These are phyloP conservation scores for Ramichloridium luteum DNA, from an alignment of 2,329 filamentous ascomycete genomes.

Conservation along the genomic window DNA sequence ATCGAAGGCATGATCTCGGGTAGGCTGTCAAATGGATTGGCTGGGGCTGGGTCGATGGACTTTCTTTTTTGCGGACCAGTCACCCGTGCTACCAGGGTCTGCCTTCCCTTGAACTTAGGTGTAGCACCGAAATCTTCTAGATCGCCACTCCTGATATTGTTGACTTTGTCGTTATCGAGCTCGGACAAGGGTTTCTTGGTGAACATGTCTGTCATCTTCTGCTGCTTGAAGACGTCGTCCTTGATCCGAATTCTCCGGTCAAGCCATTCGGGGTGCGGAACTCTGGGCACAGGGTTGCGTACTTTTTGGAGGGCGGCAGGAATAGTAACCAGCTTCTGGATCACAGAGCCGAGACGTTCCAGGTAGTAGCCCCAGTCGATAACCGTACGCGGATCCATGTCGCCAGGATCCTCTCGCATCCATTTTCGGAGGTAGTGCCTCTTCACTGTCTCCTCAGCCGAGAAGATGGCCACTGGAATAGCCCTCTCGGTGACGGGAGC, in stretches of 20 bases:
- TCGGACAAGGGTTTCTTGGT: conserved; percentile 59
- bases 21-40: conserved; percentile 70
- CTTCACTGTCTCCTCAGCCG: conserved; percentile 79
- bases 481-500: conserved; percentile 91
- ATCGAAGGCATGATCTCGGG: conserved; percentile 76
- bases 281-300: conserved; percentile 82
- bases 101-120: conserved; percentile 33
- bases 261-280: conserved; percentile 92
- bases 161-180: conserved; percentile 51
- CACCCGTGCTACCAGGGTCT: conserved; percentile 26
- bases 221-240: conserved; percentile 96
- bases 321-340: conserved; percentile 98
- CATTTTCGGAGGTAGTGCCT: conserved; percentile 85
- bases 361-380: conserved; percentile 97
- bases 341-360: conserved; percentile 88
- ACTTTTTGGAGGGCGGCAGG: conserved; percentile 92
- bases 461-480: conserved; percentile 93
- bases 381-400: conserved; percentile 79
- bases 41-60: conserved; percentile 35
- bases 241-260: conserved; percentile 87
- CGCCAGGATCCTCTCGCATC: conserved; percentile 81
- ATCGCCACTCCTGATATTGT: conserved; percentile 42
- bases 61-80: conserved; percentile 36
- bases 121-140: conserved; percentile 35
- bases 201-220: conserved; percentile 94